Conservation (phyloP, 345 rosid genomes). For the Acer saccharum region DNA sequence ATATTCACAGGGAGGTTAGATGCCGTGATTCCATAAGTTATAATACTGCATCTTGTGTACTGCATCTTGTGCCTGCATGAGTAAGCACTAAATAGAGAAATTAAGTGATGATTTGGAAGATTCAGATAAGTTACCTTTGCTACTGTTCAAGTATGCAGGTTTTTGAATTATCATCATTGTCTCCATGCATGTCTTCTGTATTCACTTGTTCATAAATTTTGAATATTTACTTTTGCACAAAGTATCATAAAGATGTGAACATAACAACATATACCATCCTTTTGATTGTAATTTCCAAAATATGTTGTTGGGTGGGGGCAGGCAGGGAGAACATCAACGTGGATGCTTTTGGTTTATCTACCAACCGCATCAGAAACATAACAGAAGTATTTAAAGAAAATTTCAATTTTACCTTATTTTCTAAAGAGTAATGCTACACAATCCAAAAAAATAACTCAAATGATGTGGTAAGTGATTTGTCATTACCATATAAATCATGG, state of each 20-base stretch:
- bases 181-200: background rate
- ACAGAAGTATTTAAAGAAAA: background rate
- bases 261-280: background rate
- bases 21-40: conserved; percentile 6
- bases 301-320: background rate
- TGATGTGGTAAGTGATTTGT: too few species aligned
- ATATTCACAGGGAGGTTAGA: conserved; percentile 93
- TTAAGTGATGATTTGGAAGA: background rate
- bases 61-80: conserved; percentile 7
- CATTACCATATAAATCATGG: too few species aligned
- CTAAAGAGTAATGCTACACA: too few species aligned
- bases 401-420: background rate
- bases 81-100: conserved; percentile 6
- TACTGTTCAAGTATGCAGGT: background rate
- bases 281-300: background rate
- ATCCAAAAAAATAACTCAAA: too few species aligned
- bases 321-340: background rate
- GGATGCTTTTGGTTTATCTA: background rate
- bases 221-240: background rate
- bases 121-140: background rate
- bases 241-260: background rate
- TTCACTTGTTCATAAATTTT: background rate
- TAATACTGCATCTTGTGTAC: background rate
- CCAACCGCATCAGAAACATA: background rate
- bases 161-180: background rate